phyloP scores from a whole-genome alignment of 768 basidiomycete genomes.

The Bullera alba region DNA sequence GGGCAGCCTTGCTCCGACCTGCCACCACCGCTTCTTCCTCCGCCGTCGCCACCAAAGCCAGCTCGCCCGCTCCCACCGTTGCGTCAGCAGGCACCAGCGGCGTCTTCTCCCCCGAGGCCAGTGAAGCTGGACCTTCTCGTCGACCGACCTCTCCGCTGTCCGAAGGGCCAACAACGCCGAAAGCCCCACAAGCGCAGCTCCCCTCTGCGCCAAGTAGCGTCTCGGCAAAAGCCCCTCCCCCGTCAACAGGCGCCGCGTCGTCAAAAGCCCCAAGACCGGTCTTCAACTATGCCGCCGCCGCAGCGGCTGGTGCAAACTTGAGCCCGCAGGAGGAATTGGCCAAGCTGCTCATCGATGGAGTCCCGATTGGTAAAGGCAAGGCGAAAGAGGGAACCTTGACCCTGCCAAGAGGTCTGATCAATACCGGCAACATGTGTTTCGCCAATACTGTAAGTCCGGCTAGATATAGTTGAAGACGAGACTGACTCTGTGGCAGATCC shows the following conservation, averaged over 20 bases:
- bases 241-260: slow-evolving; percentile 3
- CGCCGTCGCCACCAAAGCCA: slow-evolving; percentile 13
- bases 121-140: slow-evolving; percentile 17
- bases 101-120: slow-evolving; percentile 13
- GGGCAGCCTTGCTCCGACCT: slow-evolving; percentile 33
- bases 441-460: slow-evolving; percentile 63
- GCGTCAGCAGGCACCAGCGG: too few species aligned
- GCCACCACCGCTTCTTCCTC: slow-evolving; percentile 16
- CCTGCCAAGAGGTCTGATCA: slow-evolving; percentile 65
- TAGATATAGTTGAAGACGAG: background rate
- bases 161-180: slow-evolving; percentile 3
- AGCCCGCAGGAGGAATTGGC: slow-evolving; percentile 35
- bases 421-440: slow-evolving; percentile 96
- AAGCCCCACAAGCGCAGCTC: background rate
- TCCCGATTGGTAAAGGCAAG: slow-evolving; percentile 28
- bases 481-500: slow-evolving; percentile 47
- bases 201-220: background rate
- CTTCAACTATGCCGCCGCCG: slow-evolving; percentile 37
- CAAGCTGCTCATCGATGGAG: slow-evolving; percentile 29
- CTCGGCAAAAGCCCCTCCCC: background rate
- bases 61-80: slow-evolving; percentile 25
- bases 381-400: slow-evolving; percentile 9
- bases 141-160: background rate
- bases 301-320: slow-evolving; percentile 19
- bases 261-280: slow-evolving; percentile 9